Base-by-base conservation (phyloP, 2,329 filamentous ascomycete genomes). In the Talaromyces marneffei region DNA sequence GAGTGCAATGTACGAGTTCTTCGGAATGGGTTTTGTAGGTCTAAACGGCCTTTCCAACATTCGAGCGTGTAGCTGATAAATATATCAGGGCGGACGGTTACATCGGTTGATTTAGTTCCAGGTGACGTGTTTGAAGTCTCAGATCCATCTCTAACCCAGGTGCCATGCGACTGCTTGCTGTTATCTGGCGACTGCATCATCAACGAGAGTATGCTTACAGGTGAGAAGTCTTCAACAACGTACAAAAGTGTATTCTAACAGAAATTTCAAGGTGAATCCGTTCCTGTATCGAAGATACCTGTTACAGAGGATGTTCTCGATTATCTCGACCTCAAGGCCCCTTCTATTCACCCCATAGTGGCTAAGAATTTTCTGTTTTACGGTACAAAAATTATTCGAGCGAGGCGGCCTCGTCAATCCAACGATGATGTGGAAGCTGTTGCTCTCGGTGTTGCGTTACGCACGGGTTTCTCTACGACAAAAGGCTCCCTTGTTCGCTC, bases 161-260 rank as follows among this genome's bases (percentile, higher is more conserved):
- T 97, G 64, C 94, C 94, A 0, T 94, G 91, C 69, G 94, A 99
- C 74, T 96, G 93, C 73, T 79, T 99, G 35, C 79, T 99, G 5
- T 82, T 99, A 0, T 91, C 90, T 57, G 95, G 94, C 42, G 95
- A 99, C 75, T 97, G 92, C 70, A 97, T 99, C 65, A 92, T 99
- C 66, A 99, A 99, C 70, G 94, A 99, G 77, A 97, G 94, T 77
- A 99, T 99, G 94, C 84, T 99, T 37, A 99, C 94, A 40, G 86
- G 80, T 82, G 39, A n/a, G 57, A 59, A 60, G 16, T 53, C 14
- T 53, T 50, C 9, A 25, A n/a, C 31, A 50, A 14, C 29, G 23
- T 56, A 23, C 16, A 50, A 44, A 35, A 18, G 20, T 20, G 25
- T 39, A 35, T n/a, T 27, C 37, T 55, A 39, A 69, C 73, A 63